Evolutionary conservation across 2,329 filamentous ascomycete species (phyloP).

Genomic region (Fragosphaeria purpurea): DNA sequence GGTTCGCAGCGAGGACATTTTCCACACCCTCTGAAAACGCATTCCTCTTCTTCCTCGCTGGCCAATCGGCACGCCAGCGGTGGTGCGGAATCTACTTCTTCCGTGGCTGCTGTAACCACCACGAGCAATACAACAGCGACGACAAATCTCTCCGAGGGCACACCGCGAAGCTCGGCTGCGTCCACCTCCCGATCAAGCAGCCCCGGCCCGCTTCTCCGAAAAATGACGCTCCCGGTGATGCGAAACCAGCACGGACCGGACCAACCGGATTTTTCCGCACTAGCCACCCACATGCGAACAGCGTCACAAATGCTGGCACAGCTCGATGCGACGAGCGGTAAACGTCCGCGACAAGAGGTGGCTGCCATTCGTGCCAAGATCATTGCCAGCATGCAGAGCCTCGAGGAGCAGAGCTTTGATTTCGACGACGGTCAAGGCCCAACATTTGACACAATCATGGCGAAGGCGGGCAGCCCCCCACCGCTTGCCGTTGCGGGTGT

Average conservation of each 20-base stretch:
- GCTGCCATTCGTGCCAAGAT: constrained; percentile 78
- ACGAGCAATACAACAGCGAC: constrained; percentile 53
- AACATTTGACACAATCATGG: constrained; percentile 76
- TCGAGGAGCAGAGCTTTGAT: constrained; percentile 79
- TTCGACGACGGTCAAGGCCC: constrained; percentile 60
- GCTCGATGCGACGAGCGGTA: constrained; percentile 68
- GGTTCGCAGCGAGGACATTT: constrained; percentile 3
- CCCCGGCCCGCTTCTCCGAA: constrained; percentile 42
- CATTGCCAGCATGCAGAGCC: constrained; percentile 79
- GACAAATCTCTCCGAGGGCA: constrained; percentile 54
- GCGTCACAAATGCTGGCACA: constrained; percentile 82
- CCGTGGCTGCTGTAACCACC: constrained; percentile 45
- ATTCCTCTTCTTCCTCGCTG: constrained; percentile 5
- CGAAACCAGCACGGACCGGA: constrained; percentile 45
- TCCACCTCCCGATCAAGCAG: constrained; percentile 60
- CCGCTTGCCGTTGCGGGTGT: no score
- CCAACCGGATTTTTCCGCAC: constrained; percentile 69
- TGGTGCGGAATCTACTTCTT: constrained; percentile 29
- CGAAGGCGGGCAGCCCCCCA: constrained; percentile 42
- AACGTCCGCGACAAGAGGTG: constrained; percentile 69
- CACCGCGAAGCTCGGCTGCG: constrained; percentile 57
- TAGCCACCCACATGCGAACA: constrained; percentile 80
- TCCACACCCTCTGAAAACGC: neutral
- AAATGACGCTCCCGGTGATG: constrained; percentile 48
- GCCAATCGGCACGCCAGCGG: constrained; percentile 5